Base-by-base conservation (phyloP, 2,329 filamentous ascomycete species). In the Phialophora macrospora region DNA sequence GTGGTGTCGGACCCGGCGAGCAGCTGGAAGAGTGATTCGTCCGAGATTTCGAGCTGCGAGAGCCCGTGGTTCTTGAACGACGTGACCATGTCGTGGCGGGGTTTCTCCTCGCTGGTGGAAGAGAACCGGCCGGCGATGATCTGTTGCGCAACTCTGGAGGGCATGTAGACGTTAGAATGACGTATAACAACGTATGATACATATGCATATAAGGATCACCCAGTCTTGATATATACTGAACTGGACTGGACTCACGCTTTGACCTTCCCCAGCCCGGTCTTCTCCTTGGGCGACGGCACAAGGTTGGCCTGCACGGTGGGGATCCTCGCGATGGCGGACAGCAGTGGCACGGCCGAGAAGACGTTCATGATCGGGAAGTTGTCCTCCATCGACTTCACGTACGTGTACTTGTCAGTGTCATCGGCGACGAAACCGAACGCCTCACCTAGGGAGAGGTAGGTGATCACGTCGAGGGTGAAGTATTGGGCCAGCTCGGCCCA, bases 391-490 rank as follows among this genome's bases (percentile, higher is more conserved):
- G 78, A 76, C 54, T 74, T 71, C 54, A 81, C 74, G 62, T 82
- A 76, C 6, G 65, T 68, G 49, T 79, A 76, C 7, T 80, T 73
- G 62, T 85, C 83, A 3, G 73, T 68, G 71, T 84, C 79, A 14
- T 75, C 75, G 8, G 75, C 69, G 38, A 84, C 75, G 70, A 80
- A 78, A n/a, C 81, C 79, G 64, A 84, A 82, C 3, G 81, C 65
- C 62, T 77, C 71, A 11, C 84, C 85, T 52, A 86, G 82, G 0
- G 82, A 82, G 4, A 87, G 72, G 51, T 81, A 79, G 38, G 80
- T 83, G 68, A 88, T 85, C 46, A 85, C 80, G 64, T 87, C 85
- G 4, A 87, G 75, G 0, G 84, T 84, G 62, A 87, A 82, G 75
- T 79, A 86, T 49, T 84, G 82, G 2, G 80, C 78, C 66, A 84